phyloP scores from a whole-genome alignment of 441 rosid species.

The Gossypium laxum region DNA sequence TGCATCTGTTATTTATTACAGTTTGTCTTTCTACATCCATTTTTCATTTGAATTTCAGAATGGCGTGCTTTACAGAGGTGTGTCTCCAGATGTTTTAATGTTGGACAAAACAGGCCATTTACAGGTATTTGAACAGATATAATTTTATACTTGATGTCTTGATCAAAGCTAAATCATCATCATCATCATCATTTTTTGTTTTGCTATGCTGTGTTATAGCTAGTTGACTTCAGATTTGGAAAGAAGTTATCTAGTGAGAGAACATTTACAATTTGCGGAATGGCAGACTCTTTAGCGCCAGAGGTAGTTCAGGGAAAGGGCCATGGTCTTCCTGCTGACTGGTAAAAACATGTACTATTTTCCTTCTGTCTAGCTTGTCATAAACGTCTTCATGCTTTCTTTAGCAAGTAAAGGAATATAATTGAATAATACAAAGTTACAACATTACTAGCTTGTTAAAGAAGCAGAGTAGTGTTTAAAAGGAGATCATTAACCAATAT shows the following conservation, averaged over 20 bases:
- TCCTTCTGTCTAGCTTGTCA: neutral
- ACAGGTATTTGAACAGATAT: constrained; percentile 33
- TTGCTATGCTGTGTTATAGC: constrained; percentile 31
- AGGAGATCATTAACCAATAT: neutral
- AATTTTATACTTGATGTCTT: neutral
- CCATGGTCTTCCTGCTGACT: constrained; percentile 77
- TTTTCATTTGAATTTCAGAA: constrained; percentile 46
- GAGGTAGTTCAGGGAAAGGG: constrained; percentile 90
- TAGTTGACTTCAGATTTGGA: constrained; percentile 84
- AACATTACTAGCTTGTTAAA: neutral
- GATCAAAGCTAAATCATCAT: neutral
- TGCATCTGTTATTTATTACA: neutral
- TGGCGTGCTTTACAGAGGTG: constrained; percentile 80
- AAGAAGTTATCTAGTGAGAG: constrained; percentile 61
- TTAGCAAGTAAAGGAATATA: neutral
- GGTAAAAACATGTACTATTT: constrained; percentile 32
- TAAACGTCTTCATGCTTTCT: neutral
- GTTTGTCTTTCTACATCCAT: neutral
- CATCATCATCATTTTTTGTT: neutral
- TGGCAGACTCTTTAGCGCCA: constrained; percentile 80
- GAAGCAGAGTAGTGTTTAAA: neutral
- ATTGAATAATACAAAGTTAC: neutral
- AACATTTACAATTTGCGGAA: constrained; percentile 84
- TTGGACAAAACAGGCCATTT: constrained; percentile 68
- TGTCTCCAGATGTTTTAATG: constrained; percentile 77